Evolutionary conservation across 75 land plant species (phyloP).

Genomic region (Picea glauca): DNA sequence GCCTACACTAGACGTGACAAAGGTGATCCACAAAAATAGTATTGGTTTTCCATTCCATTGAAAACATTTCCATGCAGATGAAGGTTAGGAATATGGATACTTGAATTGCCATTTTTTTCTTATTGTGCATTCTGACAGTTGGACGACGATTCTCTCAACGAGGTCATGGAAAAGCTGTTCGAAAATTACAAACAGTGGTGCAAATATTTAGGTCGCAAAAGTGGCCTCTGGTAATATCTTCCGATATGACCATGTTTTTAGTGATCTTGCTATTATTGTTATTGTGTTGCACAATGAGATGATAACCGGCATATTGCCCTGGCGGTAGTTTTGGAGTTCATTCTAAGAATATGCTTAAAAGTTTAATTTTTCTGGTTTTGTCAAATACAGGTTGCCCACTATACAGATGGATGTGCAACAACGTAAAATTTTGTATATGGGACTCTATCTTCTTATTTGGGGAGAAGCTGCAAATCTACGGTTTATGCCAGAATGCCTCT

Average conservation of each 20-base stretch:
- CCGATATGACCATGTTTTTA: slow-evolving; percentile 23
- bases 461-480: slow-evolving; percentile 96
- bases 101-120: not conserved
- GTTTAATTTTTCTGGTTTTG: not conserved
- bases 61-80: not conserved
- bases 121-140: slow-evolving; percentile 26
- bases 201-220: slow-evolving; percentile 64
- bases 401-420: slow-evolving; percentile 72
- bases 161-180: slow-evolving; percentile 66
- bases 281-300: not conserved
- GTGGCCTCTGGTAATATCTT: slow-evolving; percentile 48
- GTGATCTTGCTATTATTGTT: slow-evolving; percentile 14
- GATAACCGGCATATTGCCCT: not conserved
- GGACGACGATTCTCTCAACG: slow-evolving; percentile 62
- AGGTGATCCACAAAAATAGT: slow-evolving; percentile 21
- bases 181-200: slow-evolving; percentile 87
- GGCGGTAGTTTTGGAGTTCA: not conserved
- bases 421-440: slow-evolving; percentile 57
- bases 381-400: slow-evolving; percentile 46
- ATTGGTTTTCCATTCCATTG: too few relatives aligned
- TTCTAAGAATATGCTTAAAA: not conserved
- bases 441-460: slow-evolving; percentile 93
- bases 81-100: not conserved
- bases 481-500: slow-evolving; percentile 96
- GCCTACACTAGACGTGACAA: slow-evolving; percentile 12